These are phyloP conservation scores for Claviceps digitariae DNA, from an alignment of 2,329 filamentous ascomycete species.

Conservation along the genomic window DNA sequence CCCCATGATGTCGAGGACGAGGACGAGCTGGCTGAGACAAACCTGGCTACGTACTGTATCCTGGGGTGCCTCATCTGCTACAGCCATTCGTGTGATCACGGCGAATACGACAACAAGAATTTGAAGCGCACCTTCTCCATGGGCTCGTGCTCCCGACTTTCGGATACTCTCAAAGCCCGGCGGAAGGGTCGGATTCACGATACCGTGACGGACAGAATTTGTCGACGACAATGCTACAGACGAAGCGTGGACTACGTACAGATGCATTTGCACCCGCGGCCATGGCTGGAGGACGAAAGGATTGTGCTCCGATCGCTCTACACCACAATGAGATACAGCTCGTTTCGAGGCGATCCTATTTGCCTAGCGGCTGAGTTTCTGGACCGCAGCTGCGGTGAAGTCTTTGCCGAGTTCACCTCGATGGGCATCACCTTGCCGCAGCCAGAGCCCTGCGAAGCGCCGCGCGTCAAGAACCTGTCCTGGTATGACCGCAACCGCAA, in stretches of 20 bases:
- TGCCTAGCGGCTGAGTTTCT: constrained; percentile 38
- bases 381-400: constrained; percentile 38
- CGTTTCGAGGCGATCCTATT: constrained; percentile 27
- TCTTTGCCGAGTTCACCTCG: constrained; percentile 21
- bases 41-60: constrained; percentile 39
- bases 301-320: constrained; percentile 34
- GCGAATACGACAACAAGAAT: constrained; percentile 41
- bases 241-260: constrained; percentile 9
- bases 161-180: constrained; percentile 18
- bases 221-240: constrained; percentile 29
- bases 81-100: constrained; percentile 47
- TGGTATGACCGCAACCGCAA: constrained; percentile 47
- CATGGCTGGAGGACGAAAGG: constrained; percentile 37
- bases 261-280: constrained; percentile 7
- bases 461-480: constrained; percentile 29
- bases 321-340: constrained; percentile 27
- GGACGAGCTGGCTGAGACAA: constrained; percentile 29
- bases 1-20: constrained; percentile 22
- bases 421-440: constrained; percentile 14
- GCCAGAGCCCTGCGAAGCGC: constrained; percentile 14
- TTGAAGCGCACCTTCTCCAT: constrained; percentile 41
- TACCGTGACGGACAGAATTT: constrained; percentile 13
- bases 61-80: constrained; percentile 46
- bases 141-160: constrained; percentile 17
- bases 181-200: constrained; percentile 8